phyloP scores from a whole-genome alignment of 495 filamentous ascomycete species.

The Hypoxylon intermedium region DNA sequence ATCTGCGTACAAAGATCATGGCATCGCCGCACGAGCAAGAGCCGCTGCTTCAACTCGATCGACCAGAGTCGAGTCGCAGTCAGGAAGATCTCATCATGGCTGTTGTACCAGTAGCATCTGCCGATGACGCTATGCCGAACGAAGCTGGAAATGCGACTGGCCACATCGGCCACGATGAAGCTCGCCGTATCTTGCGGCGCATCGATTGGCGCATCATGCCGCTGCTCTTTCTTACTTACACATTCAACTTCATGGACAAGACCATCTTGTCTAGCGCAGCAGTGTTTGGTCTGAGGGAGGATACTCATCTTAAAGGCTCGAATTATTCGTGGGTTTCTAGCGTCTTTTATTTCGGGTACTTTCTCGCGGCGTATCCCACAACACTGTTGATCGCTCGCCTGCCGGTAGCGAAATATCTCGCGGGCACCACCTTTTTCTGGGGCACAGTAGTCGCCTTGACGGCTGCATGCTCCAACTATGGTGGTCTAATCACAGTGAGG shows the following conservation, averaged over 20 bases:
- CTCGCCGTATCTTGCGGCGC: constrained; percentile 37
- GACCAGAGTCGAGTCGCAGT: constrained; percentile 12
- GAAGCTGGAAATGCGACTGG: neutral
- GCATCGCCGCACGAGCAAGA: constrained; percentile 13
- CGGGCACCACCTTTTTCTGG: constrained; percentile 49
- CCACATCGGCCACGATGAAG: constrained; percentile 24
- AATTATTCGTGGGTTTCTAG: constrained; percentile 49
- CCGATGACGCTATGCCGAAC: neutral
- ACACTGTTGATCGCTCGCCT: constrained; percentile 40
- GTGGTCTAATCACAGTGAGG: constrained; percentile 69
- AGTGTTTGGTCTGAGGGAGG: constrained; percentile 45
- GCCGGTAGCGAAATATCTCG: constrained; percentile 44
- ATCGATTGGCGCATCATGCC: constrained; percentile 44
- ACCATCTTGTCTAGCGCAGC: constrained; percentile 46
- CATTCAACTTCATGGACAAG: constrained; percentile 50
- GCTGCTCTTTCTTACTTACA: constrained; percentile 41
- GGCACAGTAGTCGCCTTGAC: constrained; percentile 77
- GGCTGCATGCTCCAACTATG: constrained; percentile 72
- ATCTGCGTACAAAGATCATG: constrained; percentile 14
- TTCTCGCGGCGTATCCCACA: constrained; percentile 43
- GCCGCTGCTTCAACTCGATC: constrained; percentile 18
- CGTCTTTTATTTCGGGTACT: constrained; percentile 49
- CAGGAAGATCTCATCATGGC: constrained; percentile 7
- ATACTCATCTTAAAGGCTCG: constrained; percentile 43
- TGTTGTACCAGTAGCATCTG: constrained; percentile 6